Conservation (phyloP, 2,329 filamentous ascomycete genomes). For the Alternaria novae-zelandiae region DNA sequence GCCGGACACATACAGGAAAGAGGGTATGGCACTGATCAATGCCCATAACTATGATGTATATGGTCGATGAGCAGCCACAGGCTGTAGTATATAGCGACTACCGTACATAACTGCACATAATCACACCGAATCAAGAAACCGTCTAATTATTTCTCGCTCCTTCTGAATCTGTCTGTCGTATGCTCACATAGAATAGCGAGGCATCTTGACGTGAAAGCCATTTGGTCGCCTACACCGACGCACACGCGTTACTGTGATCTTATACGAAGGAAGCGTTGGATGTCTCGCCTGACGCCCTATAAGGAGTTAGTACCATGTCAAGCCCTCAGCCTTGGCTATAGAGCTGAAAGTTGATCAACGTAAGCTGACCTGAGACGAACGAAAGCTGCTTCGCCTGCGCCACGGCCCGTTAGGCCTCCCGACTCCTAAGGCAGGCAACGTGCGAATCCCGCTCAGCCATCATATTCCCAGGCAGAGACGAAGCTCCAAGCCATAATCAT, state of each 20-base stretch:
- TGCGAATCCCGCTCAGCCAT: not conserved
- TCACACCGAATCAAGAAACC: not conserved
- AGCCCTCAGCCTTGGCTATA: not conserved
- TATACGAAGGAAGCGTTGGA: not conserved
- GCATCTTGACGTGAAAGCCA: not conserved
- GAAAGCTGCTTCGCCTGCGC: not conserved
- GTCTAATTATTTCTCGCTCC: not conserved
- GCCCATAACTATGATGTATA: slow-evolving; percentile 21
- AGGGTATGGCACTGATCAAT: slow-evolving; percentile 55
- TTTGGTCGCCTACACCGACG: not conserved
- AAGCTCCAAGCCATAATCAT: not conserved
- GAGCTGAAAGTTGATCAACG: not conserved
- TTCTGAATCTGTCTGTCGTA: not conserved
- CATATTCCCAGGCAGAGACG: not conserved
- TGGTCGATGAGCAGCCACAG: not conserved
- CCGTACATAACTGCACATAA: not conserved
- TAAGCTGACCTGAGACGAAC: not conserved
- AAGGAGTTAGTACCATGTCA: not conserved
- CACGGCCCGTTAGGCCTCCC: not conserved
- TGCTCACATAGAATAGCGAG: not conserved
- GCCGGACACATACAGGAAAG: slow-evolving; percentile 53
- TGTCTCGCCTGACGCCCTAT: not conserved
- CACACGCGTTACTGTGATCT: not conserved
- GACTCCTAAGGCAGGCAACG: not conserved
- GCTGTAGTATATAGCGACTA: not conserved